Evolutionary conservation across 306 rosid species (phyloP).

Genomic region (Corylus americana): DNA sequence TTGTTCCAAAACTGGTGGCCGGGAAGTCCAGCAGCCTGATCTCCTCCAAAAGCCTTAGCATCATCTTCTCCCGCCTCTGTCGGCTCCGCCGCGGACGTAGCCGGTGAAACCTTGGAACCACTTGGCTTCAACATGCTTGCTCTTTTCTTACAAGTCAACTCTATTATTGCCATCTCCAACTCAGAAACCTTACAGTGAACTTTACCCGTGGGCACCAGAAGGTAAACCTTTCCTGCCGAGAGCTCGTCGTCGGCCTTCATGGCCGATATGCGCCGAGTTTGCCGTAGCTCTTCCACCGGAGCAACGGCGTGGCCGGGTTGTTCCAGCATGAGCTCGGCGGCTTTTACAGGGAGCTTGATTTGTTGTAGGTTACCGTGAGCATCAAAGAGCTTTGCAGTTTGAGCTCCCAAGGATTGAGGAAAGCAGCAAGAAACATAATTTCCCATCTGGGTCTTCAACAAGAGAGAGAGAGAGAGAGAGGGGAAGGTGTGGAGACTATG

Average conservation of each 20-base stretch:
- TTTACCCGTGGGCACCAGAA: slow-evolving; percentile 42
- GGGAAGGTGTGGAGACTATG: neutral
- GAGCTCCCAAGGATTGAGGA: neutral
- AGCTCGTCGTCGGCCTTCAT: slow-evolving; percentile 60
- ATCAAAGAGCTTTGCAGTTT: slow-evolving; percentile 45
- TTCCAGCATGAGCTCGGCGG: slow-evolving; percentile 68
- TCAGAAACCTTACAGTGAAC: slow-evolving; percentile 41
- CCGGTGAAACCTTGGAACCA: slow-evolving; percentile 49
- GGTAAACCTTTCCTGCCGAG: slow-evolving; percentile 43
- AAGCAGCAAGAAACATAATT: slow-evolving; percentile 24
- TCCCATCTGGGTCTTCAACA: slow-evolving; percentile 23
- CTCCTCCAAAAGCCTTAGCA: neutral
- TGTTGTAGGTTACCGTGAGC: slow-evolving; percentile 37
- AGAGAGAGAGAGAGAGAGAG: neutral
- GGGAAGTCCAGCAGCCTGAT: neutral
- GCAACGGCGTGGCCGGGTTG: slow-evolving; percentile 54
- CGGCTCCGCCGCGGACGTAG: neutral
- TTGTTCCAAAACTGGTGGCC: slow-evolving; percentile 9
- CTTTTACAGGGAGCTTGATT: slow-evolving; percentile 44
- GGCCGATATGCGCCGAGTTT: slow-evolving; percentile 46
- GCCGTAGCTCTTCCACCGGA: slow-evolving; percentile 41
- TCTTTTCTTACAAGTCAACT: slow-evolving; percentile 21
- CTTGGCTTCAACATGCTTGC: slow-evolving; percentile 1
- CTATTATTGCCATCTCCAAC: slow-evolving; percentile 43
- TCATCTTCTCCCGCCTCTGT: neutral